Conservation (phyloP, 75 land plant genomes). For the Cunninghamia lanceolata region DNA sequence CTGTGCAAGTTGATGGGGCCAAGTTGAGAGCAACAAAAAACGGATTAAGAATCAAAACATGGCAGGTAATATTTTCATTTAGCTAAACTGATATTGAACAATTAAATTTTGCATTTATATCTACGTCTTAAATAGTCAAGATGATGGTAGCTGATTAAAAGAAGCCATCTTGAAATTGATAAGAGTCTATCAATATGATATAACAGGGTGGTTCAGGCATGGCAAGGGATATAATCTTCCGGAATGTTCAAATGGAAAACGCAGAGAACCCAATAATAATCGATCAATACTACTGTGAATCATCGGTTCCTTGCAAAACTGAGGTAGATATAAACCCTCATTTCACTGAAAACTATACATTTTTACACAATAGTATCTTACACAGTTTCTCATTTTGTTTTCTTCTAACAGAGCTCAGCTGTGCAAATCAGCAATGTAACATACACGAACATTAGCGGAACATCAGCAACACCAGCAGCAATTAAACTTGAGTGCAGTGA, state of each 20-base stretch:
- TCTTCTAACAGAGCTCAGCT: conserved; percentile 20
- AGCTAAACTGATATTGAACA: too few species aligned
- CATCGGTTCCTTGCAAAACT: conserved; percentile 9
- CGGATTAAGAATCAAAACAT: conserved; percentile 68
- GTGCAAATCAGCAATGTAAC: conserved; percentile 31
- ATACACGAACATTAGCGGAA: conserved; percentile 38
- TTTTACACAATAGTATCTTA: neutral
- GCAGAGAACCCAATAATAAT: conserved; percentile 55
- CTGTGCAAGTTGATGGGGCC: conserved; percentile 30
- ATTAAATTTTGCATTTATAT: too few species aligned
- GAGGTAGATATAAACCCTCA: neutral
- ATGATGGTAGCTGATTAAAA: too few species aligned
- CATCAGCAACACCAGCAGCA: conserved; percentile 28
- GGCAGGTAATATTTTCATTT: conserved; percentile 29
- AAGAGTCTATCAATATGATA: neutral
- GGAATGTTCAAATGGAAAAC: conserved; percentile 30
- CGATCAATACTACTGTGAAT: conserved; percentile 60
- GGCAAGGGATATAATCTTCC: conserved; percentile 35
- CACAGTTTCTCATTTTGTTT: neutral
- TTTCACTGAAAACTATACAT: neutral
- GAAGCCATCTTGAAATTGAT: too few species aligned
- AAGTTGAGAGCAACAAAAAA: conserved; percentile 35
- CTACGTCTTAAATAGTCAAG: neutral
- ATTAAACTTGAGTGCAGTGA: conserved; percentile 31
- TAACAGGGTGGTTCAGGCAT: conserved; percentile 61